Evolutionary conservation across 768 basidiomycete species (phyloP).

Genomic region (Kwoniella dejecticola): DNA sequence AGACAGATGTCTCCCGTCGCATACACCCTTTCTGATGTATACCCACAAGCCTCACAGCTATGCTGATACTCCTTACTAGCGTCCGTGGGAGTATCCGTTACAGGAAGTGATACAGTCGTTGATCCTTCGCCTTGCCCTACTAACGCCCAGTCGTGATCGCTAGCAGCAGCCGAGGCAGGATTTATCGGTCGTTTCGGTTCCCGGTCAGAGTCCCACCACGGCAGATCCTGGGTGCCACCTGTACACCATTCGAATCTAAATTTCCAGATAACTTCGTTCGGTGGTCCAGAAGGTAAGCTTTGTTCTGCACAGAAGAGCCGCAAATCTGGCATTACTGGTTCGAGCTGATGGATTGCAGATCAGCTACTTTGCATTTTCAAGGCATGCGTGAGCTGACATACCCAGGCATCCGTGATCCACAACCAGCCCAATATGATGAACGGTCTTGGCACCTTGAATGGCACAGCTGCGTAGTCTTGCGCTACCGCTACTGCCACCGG

Average conservation of each 20-base stretch:
- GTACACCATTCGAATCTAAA: slow-evolving; percentile 49
- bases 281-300: slow-evolving; percentile 6
- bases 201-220: slow-evolving; percentile 29
- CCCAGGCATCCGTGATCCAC: slow-evolving; percentile 53
- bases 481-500: slow-evolving; percentile 47
- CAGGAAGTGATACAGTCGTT: slow-evolving; percentile 12
- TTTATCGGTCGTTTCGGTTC: not conserved
- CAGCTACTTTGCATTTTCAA: slow-evolving; percentile 1
- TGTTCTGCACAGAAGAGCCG: not conserved
- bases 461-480: slow-evolving; percentile 44
- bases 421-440: slow-evolving; percentile 52
- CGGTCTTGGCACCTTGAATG: slow-evolving; percentile 44
- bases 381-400: slow-evolving; percentile 12
- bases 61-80: not conserved
- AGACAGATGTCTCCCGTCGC: slow-evolving; percentile 32
- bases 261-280: slow-evolving; percentile 41
- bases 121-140: slow-evolving; percentile 6
- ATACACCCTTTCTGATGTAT: slow-evolving; percentile 29
- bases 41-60: slow-evolving; percentile 24
- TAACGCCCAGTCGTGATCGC: not conserved
- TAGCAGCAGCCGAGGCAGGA: too few species aligned
- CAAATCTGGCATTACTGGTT: slow-evolving; percentile 23
- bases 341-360: slow-evolving; percentile 22
- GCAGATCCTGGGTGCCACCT: slow-evolving; percentile 12
- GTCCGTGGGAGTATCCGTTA: not conserved